Evolutionary conservation across 306 rosid species (phyloP).

Genomic region (Quercus robur): DNA sequence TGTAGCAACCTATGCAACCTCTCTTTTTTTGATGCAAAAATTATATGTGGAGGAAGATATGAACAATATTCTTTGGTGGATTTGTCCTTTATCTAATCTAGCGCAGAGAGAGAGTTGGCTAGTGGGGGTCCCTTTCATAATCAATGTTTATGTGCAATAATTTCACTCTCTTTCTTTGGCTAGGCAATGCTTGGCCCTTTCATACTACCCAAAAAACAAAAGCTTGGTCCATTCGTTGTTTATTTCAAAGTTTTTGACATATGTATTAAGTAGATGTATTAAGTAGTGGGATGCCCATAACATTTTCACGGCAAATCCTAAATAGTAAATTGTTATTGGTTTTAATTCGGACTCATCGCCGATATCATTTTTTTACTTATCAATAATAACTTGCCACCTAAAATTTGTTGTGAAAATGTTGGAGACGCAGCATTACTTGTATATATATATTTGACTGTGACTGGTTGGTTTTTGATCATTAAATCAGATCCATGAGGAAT

Average conservation of each 20-base stretch:
- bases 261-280: too few relatives aligned
- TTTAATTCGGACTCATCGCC: fast-evolving
- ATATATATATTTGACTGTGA: conserved; percentile 21
- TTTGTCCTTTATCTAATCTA: conserved; percentile 16
- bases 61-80: conserved; percentile 23
- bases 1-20: background rate
- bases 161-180: conserved; percentile 14
- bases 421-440: fast-evolving
- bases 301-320: fast-evolving
- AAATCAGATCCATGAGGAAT: conserved; percentile 20
- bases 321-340: too few relatives aligned
- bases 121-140: conserved; percentile 36
- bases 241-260: background rate
- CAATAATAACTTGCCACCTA: background rate
- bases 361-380: background rate
- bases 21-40: background rate
- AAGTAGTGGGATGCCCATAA: fast-evolving
- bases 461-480: background rate
- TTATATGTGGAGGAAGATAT: background rate
- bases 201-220: background rate
- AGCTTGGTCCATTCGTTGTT: conserved; percentile 35
- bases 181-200: conserved; percentile 37
- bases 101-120: conserved; percentile 7
- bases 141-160: conserved; percentile 30
- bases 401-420: too few relatives aligned